These are phyloP conservation scores for Colletotrichum sp. DNA, from an alignment of 2,329 filamentous ascomycete species.

Conservation along the genomic window DNA sequence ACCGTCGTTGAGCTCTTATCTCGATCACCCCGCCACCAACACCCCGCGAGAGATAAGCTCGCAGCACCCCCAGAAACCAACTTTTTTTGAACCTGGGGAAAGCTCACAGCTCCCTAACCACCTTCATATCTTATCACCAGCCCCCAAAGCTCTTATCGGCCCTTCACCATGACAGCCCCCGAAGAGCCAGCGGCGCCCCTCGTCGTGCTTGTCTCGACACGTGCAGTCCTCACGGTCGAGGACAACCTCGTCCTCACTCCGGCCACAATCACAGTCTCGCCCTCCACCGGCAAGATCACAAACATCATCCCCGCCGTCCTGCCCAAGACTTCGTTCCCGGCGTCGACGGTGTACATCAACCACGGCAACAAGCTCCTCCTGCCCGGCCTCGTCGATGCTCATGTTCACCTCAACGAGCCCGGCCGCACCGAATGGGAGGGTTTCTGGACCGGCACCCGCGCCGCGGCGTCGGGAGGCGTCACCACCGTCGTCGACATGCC, in stretches of 20 bases:
- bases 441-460: conserved; percentile 92
- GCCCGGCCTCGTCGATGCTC: conserved; percentile 92
- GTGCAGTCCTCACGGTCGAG: conserved; percentile 79
- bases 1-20: neutral
- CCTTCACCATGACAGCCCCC: conserved; percentile 34
- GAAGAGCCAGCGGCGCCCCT: conserved; percentile 45
- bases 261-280: conserved; percentile 83
- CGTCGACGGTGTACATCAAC: conserved; percentile 76
- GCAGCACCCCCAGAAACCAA: neutral
- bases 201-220: conserved; percentile 81
- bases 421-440: conserved; percentile 98
- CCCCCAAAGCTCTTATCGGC: neutral
- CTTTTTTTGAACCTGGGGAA: neutral
- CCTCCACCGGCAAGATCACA: conserved; percentile 81
- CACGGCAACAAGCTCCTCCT: conserved; percentile 85
- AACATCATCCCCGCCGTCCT: conserved; percentile 76
- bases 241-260: conserved; percentile 70
- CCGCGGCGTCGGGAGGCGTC: conserved; percentile 93
- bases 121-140: neutral
- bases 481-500: conserved; percentile 99
- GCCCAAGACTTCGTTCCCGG: conserved; percentile 76
- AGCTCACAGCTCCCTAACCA: neutral
- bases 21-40: neutral
- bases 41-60: conserved; percentile 11
- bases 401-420: conserved; percentile 97